phyloP scores from a whole-genome alignment of 768 basidiomycete genomes.

The Russula earlei region DNA sequence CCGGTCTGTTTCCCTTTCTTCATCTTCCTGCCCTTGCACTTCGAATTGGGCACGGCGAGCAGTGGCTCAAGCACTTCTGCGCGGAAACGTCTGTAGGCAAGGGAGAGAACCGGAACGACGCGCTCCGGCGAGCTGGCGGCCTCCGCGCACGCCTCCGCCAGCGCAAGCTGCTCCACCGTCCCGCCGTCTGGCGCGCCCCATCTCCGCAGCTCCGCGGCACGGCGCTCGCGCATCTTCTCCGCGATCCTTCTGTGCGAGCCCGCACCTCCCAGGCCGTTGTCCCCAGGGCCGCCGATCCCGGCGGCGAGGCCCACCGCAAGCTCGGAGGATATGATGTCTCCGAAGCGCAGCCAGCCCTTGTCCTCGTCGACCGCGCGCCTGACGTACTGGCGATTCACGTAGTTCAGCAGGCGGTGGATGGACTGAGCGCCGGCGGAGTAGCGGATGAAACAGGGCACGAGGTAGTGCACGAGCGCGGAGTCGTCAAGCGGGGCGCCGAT shows the following conservation, averaged over 20 bases:
- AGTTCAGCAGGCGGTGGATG: constrained; percentile 65
- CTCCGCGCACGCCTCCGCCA: constrained; percentile 64
- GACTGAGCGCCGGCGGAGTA: constrained; percentile 59
- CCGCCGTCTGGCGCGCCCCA: constrained; percentile 59
- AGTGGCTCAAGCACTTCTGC: constrained; percentile 64
- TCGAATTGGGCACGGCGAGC: constrained; percentile 56
- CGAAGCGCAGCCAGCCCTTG: constrained; percentile 63
- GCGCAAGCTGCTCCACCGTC: constrained; percentile 36
- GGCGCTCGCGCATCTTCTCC: constrained; percentile 47
- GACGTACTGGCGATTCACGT: constrained; percentile 62
- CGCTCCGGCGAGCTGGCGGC: constrained; percentile 62
- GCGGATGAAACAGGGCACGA: constrained; percentile 62
- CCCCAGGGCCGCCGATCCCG: too few relatives aligned
- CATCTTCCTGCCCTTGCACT: constrained; percentile 32
- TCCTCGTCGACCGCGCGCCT: constrained; percentile 73
- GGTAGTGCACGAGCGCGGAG: constrained; percentile 54
- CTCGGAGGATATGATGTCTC: constrained; percentile 39
- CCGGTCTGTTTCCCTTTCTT: constrained; percentile 45
- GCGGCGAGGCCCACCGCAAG: not conserved
- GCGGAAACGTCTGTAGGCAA: constrained; percentile 65
- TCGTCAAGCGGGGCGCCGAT: constrained; percentile 33
- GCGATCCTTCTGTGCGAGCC: constrained; percentile 55
- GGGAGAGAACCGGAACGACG: constrained; percentile 50
- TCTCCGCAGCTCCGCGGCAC: constrained; percentile 52
- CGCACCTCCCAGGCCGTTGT: constrained; percentile 31